A percentile compares a stretch with the other conserved stretches of the same genome.
Evolutionary conservation across 306 rosid species (phyloP).

Genomic region (Arachis stenosperma): DNA sequence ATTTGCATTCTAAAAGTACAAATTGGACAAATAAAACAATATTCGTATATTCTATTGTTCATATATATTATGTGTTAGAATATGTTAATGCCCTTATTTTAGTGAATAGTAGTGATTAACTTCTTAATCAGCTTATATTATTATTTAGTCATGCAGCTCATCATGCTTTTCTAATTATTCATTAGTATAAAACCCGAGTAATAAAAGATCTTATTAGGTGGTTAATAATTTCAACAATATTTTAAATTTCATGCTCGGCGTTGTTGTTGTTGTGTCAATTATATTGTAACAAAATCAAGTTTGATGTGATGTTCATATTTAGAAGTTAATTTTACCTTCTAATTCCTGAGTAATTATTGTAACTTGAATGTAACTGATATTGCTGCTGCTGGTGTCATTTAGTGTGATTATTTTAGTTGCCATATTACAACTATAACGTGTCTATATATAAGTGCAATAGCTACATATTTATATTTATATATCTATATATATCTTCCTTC

Average conservation of each 20-base stretch:
- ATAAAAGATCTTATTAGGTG: neutral
- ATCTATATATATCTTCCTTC: no score
- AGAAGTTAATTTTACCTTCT: neutral
- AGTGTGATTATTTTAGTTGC: neutral
- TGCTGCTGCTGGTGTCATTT: no score
- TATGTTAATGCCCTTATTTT: neutral
- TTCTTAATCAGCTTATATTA: neutral
- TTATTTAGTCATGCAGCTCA: neutral
- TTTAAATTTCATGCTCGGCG: neutral
- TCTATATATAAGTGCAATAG: neutral
- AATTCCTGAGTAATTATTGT: neutral
- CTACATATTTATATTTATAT: no score
- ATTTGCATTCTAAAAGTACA: neutral
- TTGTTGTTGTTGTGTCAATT: neutral
- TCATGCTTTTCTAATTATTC: neutral
- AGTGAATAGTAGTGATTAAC: neutral
- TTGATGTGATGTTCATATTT: neutral
- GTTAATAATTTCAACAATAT: no score
- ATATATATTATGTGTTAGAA: no score
- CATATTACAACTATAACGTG: neutral
- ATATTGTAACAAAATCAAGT: neutral
- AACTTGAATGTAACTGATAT: no score
- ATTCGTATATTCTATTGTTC: no score
- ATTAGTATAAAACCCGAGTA: neutral
- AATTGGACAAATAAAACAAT: neutral